Conservation (phyloP, 2,329 filamentous ascomycete genomes). For the Aspergillus sp. region DNA sequence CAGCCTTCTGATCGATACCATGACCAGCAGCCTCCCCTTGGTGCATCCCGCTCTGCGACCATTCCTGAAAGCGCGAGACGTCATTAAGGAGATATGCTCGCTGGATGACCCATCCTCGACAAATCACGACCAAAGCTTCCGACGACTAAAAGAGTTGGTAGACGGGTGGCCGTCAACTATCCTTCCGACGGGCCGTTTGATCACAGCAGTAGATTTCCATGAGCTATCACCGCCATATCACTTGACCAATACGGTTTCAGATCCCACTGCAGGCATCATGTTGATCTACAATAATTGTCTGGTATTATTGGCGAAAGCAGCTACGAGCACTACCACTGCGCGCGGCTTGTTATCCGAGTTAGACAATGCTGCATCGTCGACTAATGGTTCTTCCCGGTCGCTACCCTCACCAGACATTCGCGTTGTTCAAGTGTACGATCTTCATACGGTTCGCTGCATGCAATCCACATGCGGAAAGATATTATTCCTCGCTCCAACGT, state of each 20-base stretch:
- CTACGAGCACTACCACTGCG: conserved; percentile 63
- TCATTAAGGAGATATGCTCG: conserved; percentile 94
- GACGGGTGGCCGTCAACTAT: conserved; percentile 73
- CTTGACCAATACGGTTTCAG: conserved; percentile 40
- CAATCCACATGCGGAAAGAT: conserved; percentile 41
- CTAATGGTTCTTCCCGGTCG: conserved; percentile 23
- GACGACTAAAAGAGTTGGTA: conserved; percentile 72
- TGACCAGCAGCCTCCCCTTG: conserved; percentile 79
- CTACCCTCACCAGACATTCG: conserved; percentile 62
- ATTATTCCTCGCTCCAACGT: conserved; percentile 35
- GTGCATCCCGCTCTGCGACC: conserved; percentile 79
- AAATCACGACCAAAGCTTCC: conserved; percentile 71
- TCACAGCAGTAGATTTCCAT: conserved; percentile 76
- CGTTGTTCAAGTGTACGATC: conserved; percentile 70
- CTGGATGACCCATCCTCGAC: conserved; percentile 68
- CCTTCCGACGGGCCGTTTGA: conserved; percentile 72
- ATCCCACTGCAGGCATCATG: conserved; percentile 65
- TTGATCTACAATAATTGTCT: conserved; percentile 82
- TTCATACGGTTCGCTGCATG: conserved; percentile 69
- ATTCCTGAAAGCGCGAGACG: conserved; percentile 85
- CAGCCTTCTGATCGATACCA: conserved; percentile 94
- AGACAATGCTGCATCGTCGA: conserved; percentile 70
- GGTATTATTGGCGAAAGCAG: conserved; percentile 71
- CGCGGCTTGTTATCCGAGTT: conserved; percentile 80
- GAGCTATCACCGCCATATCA: conserved; percentile 74